Percentiles rank a stretch among this genome's conserved stretches.
Evolutionary conservation across 2,329 filamentous ascomycete genomes (phyloP).

Genomic region (Colletotrichum horii): DNA sequence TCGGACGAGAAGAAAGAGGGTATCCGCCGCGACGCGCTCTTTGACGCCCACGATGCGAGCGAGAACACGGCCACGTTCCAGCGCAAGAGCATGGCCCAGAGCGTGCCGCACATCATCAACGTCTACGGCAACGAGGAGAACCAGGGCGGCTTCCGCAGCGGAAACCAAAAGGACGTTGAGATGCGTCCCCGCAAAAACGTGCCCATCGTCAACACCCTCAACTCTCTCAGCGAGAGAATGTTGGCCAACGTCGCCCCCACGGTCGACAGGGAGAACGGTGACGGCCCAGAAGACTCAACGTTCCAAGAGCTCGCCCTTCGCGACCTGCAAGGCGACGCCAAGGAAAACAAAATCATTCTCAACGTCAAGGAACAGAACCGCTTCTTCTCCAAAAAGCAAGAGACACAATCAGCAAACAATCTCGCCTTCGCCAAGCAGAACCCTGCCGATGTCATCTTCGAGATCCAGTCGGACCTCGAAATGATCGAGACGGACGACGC

Average conservation of each 20-base stretch:
- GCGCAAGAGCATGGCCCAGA: constrained; percentile 61
- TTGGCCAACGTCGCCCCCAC: constrained; percentile 85
- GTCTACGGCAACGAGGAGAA: constrained; percentile 95
- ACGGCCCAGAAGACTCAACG: constrained; percentile 73
- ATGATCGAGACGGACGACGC: constrained; percentile 51
- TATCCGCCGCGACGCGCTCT: constrained; percentile 64
- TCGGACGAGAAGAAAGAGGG: constrained; percentile 72
- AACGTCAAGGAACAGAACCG: constrained; percentile 87
- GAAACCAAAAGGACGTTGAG: constrained; percentile 87
- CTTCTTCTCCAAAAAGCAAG: constrained; percentile 73
- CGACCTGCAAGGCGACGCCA: constrained; percentile 77
- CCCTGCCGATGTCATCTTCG: constrained; percentile 69
- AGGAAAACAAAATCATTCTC: constrained; percentile 80
- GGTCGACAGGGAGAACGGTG: constrained; percentile 68
- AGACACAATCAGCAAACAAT: constrained; percentile 48
- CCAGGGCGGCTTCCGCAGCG: constrained; percentile 79
- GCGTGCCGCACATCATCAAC: constrained; percentile 89
- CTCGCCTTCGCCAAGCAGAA: constrained; percentile 71
- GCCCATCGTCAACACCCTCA: constrained; percentile 87
- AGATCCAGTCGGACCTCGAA: constrained; percentile 67
- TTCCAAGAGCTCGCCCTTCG: constrained; percentile 78
- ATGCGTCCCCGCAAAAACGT: constrained; percentile 86
- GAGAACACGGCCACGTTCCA: constrained; percentile 65
- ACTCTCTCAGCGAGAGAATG: constrained; percentile 91
- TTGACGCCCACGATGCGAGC: constrained; percentile 84